Percentiles rank a stretch among this genome's conserved stretches.
phyloP scores from a whole-genome alignment of 1,284 basidiomycete genomes.

The Ceratobasidium sp. region DNA sequence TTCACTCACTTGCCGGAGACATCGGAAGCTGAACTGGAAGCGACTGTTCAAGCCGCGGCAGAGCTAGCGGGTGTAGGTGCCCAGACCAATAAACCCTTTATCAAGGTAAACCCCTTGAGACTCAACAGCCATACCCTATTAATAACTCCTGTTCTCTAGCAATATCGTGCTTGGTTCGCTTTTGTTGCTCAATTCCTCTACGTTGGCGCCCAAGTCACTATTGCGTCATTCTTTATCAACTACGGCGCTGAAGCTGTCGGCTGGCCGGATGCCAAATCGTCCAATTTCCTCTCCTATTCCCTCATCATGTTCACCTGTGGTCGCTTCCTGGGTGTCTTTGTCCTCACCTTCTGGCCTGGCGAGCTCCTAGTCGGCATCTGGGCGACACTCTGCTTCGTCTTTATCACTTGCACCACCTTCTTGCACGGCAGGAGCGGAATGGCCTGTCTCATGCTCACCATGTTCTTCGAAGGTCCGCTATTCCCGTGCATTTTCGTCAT shows the following conservation, averaged over 20 bases:
- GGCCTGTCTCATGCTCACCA: constrained; percentile 60
- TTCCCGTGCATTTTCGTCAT: constrained; percentile 60
- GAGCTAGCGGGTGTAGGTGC: constrained; percentile 50
- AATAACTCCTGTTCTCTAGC: not conserved
- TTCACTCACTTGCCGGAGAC: constrained; percentile 64
- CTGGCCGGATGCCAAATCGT: constrained; percentile 55
- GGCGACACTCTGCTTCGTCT: constrained; percentile 56
- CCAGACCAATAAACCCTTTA: constrained; percentile 57
- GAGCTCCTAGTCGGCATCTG: constrained; percentile 59
- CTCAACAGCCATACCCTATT: not conserved
- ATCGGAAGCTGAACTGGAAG: constrained; percentile 58
- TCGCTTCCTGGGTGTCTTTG: constrained; percentile 57
- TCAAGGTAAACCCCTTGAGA: constrained; percentile 56
- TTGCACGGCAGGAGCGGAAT: constrained; percentile 59
- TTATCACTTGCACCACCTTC: constrained; percentile 58
- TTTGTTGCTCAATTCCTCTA: constrained; percentile 60
- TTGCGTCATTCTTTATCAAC: constrained; percentile 64
- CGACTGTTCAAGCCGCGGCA: constrained; percentile 55
- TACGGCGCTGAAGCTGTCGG: constrained; percentile 58
- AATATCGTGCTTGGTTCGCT: constrained; percentile 53
- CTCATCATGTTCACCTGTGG: constrained; percentile 53
- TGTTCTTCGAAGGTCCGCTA: constrained; percentile 62
- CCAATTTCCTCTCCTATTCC: constrained; percentile 60
- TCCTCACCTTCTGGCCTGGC: constrained; percentile 59
- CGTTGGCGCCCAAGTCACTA: constrained; percentile 63